Conservation (phyloP, 1,284 basidiomycete species). For the Rhodotorula glutinis region DNA sequence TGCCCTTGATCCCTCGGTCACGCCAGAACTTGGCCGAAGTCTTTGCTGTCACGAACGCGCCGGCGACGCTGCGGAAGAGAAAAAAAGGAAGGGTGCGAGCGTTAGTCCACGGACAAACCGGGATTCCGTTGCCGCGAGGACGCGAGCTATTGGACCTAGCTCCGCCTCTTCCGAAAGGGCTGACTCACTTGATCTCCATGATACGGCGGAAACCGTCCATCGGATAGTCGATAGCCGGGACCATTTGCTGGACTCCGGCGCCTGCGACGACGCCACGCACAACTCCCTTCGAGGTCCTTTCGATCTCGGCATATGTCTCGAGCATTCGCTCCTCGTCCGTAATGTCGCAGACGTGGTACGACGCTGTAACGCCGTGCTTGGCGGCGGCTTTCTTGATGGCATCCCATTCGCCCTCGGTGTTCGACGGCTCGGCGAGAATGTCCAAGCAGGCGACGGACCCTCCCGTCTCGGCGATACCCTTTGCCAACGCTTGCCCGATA, state of each 20-base stretch:
- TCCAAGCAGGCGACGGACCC: conserved; percentile 2
- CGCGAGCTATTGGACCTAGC: too few species aligned
- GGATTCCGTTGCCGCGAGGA: too few species aligned
- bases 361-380: not conserved
- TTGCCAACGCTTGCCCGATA: not conserved
- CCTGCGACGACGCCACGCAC: not conserved
- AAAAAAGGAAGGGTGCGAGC: conserved; percentile 72
- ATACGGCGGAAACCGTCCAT: conserved; percentile 68
- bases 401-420: conserved; percentile 5
- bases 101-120: conserved; percentile 55
- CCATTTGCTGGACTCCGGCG: conserved; percentile 4
- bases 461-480: not conserved
- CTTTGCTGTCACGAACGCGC: conserved; percentile 2
- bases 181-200: conserved; percentile 65
- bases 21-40: conserved; percentile 45
- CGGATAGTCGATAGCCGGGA: conserved; percentile 59
- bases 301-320: not conserved
- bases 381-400: not conserved
- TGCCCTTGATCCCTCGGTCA: conserved; percentile 66
- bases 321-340: conserved; percentile 1
- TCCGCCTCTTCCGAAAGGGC: too few species aligned
- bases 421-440: not conserved
- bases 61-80: not conserved
- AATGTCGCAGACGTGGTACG: conserved; percentile 1
- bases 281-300: not conserved